These are phyloP conservation scores for Russula sp. DNA, from an alignment of 768 basidiomycete genomes.

Conservation along the genomic window DNA sequence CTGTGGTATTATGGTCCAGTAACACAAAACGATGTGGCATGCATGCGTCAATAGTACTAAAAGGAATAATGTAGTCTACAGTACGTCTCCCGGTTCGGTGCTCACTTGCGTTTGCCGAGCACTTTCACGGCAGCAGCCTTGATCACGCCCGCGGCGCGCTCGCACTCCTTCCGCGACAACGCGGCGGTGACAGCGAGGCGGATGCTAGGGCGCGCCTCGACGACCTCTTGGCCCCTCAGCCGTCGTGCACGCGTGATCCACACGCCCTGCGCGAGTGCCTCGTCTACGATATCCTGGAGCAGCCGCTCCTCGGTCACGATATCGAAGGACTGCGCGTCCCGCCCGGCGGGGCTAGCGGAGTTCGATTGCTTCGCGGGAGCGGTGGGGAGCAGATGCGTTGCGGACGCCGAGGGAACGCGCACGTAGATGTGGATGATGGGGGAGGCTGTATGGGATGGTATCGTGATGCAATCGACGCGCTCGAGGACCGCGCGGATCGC, in stretches of 20 bases:
- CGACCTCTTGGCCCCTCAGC: slow-evolving; percentile 75
- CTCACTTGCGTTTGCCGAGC: slow-evolving; percentile 50
- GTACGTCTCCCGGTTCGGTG: background rate
- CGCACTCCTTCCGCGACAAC: slow-evolving; percentile 82
- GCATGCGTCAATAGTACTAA: too few relatives aligned
- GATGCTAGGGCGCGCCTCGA: slow-evolving; percentile 78
- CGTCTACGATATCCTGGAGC: slow-evolving; percentile 91
- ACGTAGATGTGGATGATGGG: slow-evolving; percentile 85
- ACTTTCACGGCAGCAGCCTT: slow-evolving; percentile 73
- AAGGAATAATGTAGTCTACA: background rate
- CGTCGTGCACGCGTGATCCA: slow-evolving; percentile 81
- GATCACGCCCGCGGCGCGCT: slow-evolving; percentile 76
- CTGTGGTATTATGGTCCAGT: too few relatives aligned
- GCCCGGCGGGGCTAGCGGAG: slow-evolving; percentile 41
- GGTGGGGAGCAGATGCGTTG: slow-evolving; percentile 27
- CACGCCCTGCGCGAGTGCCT: slow-evolving; percentile 73
- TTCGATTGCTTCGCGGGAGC: slow-evolving; percentile 41
- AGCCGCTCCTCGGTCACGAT: slow-evolving; percentile 66
- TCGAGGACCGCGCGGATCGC: slow-evolving; percentile 77
- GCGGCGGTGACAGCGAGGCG: slow-evolving; percentile 76
- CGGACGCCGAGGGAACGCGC: slow-evolving; percentile 32
- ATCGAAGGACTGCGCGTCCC: slow-evolving; percentile 46
- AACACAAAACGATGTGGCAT: too few relatives aligned
- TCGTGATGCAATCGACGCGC: slow-evolving; percentile 71
- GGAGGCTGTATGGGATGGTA: slow-evolving; percentile 81